Evolutionary conservation across 1,284 basidiomycete species (phyloP), one percentile per base, ranked within the genome.

Genomic region (Hymenochaete sp.): DNA sequence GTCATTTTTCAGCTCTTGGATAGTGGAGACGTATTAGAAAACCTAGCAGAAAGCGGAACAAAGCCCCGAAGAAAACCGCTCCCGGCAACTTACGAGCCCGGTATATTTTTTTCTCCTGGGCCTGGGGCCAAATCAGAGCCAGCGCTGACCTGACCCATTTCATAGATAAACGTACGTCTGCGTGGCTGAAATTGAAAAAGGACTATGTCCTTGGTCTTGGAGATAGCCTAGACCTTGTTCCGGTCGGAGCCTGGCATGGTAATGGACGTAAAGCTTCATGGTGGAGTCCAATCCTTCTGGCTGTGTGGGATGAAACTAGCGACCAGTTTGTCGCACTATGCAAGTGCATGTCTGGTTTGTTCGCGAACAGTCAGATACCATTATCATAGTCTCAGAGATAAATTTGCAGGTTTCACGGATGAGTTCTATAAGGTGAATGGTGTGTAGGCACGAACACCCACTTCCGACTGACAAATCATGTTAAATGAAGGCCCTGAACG

Each of bases 231-330:
- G 77, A 79, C 56, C 59, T 79, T 25, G 54, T 53, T 13, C 86
- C 85, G 2, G 73, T 88, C 48, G 88, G 82, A 28, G 88, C 85
- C 14, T 93, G 87, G 90, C 81, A 93, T 65, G 93, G 93, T 35
- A 86, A 83, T 62, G 93, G 93, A n/a, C 68, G 91, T 27, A 97
- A 96, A 64, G 84, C 82, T 7, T 75, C 78, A 22, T 96, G 91
- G 91, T 97, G 92, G 90, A 86, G 81, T 52, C 93, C 93, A 0
- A 80, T 96, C 55, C 68, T 97, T 10, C 73, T 96, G 25, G 92
- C 84, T 7, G 63, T 84, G 41, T 86, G 89, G 71, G 83, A 95
- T 57, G 67, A 79, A 13, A 71, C 74, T 47, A 72, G 68, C 3
- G 89, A 81, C 11, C 73, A 67, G 37, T 71, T 84, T 48, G 79